These are phyloP conservation scores for Entomortierella beljakovae DNA, from an alignment of 192 early-diverging fungal genomes.

Conservation along the genomic window DNA sequence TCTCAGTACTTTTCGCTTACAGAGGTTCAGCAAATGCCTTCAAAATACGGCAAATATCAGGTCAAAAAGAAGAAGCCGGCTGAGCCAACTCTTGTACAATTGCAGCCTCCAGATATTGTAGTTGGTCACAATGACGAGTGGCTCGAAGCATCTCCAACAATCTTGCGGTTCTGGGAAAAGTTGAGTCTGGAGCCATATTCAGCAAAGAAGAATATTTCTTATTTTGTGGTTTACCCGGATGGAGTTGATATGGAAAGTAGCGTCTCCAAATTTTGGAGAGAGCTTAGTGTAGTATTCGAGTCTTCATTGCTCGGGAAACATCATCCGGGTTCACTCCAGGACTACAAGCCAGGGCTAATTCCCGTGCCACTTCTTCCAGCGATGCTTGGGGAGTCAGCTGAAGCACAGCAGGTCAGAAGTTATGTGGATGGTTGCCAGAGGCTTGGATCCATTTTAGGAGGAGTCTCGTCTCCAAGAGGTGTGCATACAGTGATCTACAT, in stretches of 20 bases:
- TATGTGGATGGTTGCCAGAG: constrained; percentile 60
- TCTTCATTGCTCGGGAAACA: constrained; percentile 60
- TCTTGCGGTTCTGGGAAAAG: constrained; percentile 68
- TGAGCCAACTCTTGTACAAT: constrained; percentile 56
- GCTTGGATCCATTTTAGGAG: constrained; percentile 57
- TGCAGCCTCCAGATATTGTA: constrained; percentile 62
- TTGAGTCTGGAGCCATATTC: constrained; percentile 66
- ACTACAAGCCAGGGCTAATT: constrained; percentile 57
- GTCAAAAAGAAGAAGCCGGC: constrained; percentile 60
- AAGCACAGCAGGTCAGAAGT: constrained; percentile 57
- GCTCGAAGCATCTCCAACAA: constrained; percentile 61
- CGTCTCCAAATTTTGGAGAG: constrained; percentile 56
- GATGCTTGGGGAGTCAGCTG: constrained; percentile 42
- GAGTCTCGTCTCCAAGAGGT: constrained; percentile 32
- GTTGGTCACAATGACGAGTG: constrained; percentile 64
- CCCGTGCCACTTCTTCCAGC: constrained; percentile 57
- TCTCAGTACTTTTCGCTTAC: constrained; percentile 32
- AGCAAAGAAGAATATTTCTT: constrained; percentile 60
- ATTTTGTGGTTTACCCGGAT: constrained; percentile 65
- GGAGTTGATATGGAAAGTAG: constrained; percentile 49
- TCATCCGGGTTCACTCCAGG: constrained; percentile 52
- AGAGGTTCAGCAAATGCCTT: constrained; percentile 63
- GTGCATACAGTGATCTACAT: constrained; percentile 64
- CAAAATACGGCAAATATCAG: constrained; percentile 67
- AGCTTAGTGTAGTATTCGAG: constrained; percentile 60